A percentile compares a stretch with the other conserved stretches of the same genome.
These are phyloP conservation scores for Hirschioporus abietinus DNA, from an alignment of 768 basidiomycete species.

Conservation along the genomic window DNA sequence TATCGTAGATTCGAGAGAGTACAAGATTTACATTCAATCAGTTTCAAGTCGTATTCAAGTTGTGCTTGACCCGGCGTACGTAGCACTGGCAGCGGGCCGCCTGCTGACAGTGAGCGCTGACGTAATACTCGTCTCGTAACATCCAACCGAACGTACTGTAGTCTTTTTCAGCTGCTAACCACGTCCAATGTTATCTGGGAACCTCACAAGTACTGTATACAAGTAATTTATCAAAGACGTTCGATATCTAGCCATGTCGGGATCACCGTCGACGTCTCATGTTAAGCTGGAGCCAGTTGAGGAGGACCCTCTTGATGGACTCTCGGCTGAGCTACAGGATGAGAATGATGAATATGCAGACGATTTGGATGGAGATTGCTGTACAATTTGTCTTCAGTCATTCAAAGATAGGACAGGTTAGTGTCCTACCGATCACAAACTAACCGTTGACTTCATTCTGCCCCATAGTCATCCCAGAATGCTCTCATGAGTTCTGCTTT, in stretches of 20 bases:
- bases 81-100: no score
- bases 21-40: not conserved
- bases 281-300: not conserved
- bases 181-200: no score
- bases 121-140: no score
- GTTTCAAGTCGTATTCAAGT: no score
- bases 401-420: conserved; percentile 60
- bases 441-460: not conserved
- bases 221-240: no score
- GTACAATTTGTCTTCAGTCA: conserved; percentile 81
- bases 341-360: conserved; percentile 21
- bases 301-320: not conserved
- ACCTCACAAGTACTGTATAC: no score
- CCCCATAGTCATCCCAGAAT: conserved; percentile 57
- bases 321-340: not conserved
- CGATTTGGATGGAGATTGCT: conserved; percentile 51
- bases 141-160: no score
- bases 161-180: no score
- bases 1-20: no score
- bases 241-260: not conserved
- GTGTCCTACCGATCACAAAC: not conserved
- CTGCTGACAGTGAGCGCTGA: no score
- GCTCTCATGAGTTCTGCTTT: conserved; percentile 93
- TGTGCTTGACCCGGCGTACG: no score
- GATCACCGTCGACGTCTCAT: not conserved